These are phyloP conservation scores for Pulveroboletus sp. DNA, from an alignment of 768 basidiomycete species.

Conservation along the genomic window DNA sequence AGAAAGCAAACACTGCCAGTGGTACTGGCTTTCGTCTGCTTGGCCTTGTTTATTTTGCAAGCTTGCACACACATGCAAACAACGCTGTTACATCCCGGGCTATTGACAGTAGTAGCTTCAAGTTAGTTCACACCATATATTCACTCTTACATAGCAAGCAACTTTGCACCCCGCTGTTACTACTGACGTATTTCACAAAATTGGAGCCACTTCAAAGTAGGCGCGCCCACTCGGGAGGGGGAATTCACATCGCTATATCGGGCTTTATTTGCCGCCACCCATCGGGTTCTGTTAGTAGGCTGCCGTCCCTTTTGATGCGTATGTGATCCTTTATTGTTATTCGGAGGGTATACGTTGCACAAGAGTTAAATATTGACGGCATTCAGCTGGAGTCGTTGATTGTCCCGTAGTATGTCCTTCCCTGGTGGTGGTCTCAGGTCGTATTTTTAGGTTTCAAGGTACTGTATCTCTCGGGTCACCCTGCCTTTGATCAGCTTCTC, in stretches of 20 bases:
- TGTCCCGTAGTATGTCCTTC: not conserved
- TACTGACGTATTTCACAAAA: too few relatives aligned
- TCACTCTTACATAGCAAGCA: too few relatives aligned
- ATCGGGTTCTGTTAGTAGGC: slow-evolving; percentile 7
- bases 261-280: slow-evolving; percentile 6
- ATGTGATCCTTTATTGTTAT: not conserved
- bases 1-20: not conserved
- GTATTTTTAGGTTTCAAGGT: slow-evolving; percentile 1
- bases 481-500: too few relatives aligned
- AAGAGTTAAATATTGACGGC: not conserved
- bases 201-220: too few relatives aligned
- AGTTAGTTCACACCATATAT: too few relatives aligned
- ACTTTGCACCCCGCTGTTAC: too few relatives aligned
- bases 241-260: not conserved
- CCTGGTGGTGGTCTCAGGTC: too few relatives aligned
- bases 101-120: too few relatives aligned
- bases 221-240: not conserved
- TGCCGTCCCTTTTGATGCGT: slow-evolving; percentile 2
- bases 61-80: slow-evolving; percentile 17
- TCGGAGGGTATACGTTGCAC: not conserved
- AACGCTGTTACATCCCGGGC: slow-evolving; percentile 1
- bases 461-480: too few relatives aligned
- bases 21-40: slow-evolving; percentile 1
- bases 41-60: slow-evolving; percentile 19
- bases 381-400: too few relatives aligned